Evolutionary conservation across 169 alveolate genomes (phyloP), one percentile per base, ranked within the genome.

Genomic region (Plasmodium ovale): DNA sequence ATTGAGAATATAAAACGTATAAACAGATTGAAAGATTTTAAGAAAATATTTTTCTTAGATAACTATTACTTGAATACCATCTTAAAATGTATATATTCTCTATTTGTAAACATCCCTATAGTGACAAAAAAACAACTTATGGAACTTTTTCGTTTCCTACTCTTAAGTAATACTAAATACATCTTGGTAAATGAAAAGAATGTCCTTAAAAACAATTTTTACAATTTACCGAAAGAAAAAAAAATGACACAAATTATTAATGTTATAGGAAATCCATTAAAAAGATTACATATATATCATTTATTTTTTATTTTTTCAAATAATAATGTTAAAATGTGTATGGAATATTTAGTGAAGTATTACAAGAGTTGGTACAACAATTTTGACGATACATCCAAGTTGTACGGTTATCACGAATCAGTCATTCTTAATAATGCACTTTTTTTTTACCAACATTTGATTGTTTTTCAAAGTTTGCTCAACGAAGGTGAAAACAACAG

Each of bases 271-370:
- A 77, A 60, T 25, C 88, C 88, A 12, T 77, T 77, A 67, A 77
- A 62, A 56, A 77, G 62, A 23, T 51, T 77, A 77, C 44, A 62
- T 39, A 27, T 60, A 21, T 60, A 77, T 62, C 88, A 77, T 67
- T 23, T 77, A 60, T 77, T 77, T 77, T 77, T 77, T 77, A 77
- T 77, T 0, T 77, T 77, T 62, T 77, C 88, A 60, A 77, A 77
- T 77, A 77, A 77, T 21, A 27, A 77, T 54, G 12, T 77, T 14
- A 68, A 77, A 60, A 37, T 42, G 59, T 77, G 88, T 14, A 35
- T 77, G 42, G 47, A 77, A 51, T 39, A 77, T 77, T 16, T 77
- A 60, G 25, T 39, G 23, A 77, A 68, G 10, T 77, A 77, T 54
- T 60, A 60, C 60, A 59, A 47, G 27, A 77, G 27, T 10, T 25